These are phyloP conservation scores for Yamadazyma scolyti DNA, from an alignment of 805 yeast genomes.

Conservation along the genomic window DNA sequence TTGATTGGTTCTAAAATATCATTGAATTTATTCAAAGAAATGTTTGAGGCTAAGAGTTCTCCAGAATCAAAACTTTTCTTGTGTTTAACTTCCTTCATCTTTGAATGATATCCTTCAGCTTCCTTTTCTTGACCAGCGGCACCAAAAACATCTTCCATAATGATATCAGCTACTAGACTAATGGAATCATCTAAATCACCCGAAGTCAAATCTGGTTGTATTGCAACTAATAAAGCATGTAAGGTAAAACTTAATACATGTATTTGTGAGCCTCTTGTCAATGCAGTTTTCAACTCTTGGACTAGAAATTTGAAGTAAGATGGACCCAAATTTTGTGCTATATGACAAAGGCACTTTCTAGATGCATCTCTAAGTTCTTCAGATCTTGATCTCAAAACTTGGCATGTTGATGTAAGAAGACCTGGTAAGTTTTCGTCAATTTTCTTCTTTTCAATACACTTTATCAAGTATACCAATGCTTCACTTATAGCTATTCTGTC, in stretches of 20 bases:
- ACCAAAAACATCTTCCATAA: constrained; percentile 94
- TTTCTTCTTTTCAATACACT: constrained; percentile 56
- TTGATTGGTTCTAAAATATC: constrained; percentile 67
- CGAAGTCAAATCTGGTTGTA: constrained; percentile 44
- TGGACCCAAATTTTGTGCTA: constrained; percentile 66
- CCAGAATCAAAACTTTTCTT: constrained; percentile 87
- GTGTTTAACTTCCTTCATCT: constrained; percentile 86
- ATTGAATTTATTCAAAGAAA: constrained; percentile 55
- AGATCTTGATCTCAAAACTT: constrained; percentile 76
- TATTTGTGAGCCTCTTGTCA: constrained; percentile 86
- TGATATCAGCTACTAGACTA: constrained; percentile 55
- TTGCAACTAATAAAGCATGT: constrained; percentile 62
- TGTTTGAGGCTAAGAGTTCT: constrained; percentile 66
- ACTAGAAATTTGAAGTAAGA: constrained; percentile 69
- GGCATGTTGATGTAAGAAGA: constrained; percentile 80
- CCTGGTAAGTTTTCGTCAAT: constrained; percentile 70
- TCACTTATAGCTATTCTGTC: constrained; percentile 77
- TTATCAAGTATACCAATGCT: constrained; percentile 65
- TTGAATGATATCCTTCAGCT: constrained; percentile 82
- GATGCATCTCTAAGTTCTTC: constrained; percentile 87
- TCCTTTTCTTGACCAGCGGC: constrained; percentile 92
- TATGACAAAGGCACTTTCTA: constrained; percentile 67
- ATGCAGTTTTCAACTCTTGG: constrained; percentile 72
- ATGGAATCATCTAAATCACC: constrained; percentile 77
- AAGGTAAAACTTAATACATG: constrained; percentile 89